These are phyloP conservation scores for Collybia mongolica DNA, from an alignment of 768 basidiomycete species.

Conservation along the genomic window DNA sequence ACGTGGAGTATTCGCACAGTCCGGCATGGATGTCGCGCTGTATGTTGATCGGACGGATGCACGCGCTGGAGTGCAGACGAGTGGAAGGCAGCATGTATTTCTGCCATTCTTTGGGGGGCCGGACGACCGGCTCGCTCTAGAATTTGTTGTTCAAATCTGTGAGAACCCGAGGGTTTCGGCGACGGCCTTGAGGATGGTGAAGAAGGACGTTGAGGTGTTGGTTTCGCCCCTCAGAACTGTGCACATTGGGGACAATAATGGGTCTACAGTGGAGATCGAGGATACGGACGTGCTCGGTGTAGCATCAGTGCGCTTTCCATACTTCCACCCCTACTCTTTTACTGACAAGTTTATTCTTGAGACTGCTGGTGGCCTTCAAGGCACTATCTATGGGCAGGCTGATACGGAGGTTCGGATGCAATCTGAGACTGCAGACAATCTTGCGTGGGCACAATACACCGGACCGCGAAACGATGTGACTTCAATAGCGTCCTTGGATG, in stretches of 20 bases:
- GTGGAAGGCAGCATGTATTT: slow-evolving; percentile 63
- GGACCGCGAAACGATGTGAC: slow-evolving; percentile 14
- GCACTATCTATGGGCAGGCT: slow-evolving; percentile 68
- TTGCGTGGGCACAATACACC: slow-evolving; percentile 69
- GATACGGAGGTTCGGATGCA: slow-evolving; percentile 67
- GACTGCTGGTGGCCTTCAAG: slow-evolving; percentile 47
- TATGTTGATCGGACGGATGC: slow-evolving; percentile 69
- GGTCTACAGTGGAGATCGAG: slow-evolving; percentile 19
- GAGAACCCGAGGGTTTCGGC: slow-evolving; percentile 65
- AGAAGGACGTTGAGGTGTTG: slow-evolving; percentile 34
- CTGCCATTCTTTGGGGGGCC: slow-evolving; percentile 4
- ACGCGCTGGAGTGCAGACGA: slow-evolving; percentile 18
- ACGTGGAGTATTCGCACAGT: slow-evolving; percentile 72
- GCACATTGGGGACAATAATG: slow-evolving; percentile 23
- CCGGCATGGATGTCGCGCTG: slow-evolving; percentile 75
- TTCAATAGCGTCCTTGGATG: slow-evolving; percentile 21
- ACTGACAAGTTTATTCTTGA: slow-evolving; percentile 7
- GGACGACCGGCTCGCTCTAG: slow-evolving; percentile 62
- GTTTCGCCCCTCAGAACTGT: slow-evolving; percentile 21
- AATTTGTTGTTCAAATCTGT: slow-evolving; percentile 84
- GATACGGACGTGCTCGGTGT: slow-evolving; percentile 42
- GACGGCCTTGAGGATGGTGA: slow-evolving; percentile 68
- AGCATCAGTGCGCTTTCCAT: slow-evolving; percentile 40
- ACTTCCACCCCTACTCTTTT: neutral
- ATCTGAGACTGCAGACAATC: slow-evolving; percentile 82